A percentile compares a stretch with the other conserved stretches of the same genome.
These are phyloP conservation scores for Ganoderma boninense DNA, from an alignment of 1,284 basidiomycete species.

Conservation along the genomic window DNA sequence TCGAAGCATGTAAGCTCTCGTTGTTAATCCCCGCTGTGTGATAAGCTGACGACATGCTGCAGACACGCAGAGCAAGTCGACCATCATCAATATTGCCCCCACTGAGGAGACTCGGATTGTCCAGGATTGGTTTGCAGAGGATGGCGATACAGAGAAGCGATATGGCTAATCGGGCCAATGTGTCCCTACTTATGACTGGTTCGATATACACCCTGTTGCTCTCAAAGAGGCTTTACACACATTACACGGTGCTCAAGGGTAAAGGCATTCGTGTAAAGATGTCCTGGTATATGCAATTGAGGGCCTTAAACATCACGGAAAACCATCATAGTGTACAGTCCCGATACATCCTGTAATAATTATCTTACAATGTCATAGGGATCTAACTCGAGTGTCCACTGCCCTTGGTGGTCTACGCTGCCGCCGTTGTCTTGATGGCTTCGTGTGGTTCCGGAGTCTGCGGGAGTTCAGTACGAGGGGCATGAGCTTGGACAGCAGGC, in stretches of 20 bases:
- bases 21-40: not conserved
- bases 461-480: not conserved
- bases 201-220: not conserved
- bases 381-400: slow-evolving; percentile 10
- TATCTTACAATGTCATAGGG: slow-evolving; percentile 22
- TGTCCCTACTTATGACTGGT: not conserved
- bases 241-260: not conserved
- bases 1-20: slow-evolving; percentile 68
- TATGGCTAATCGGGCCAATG: slow-evolving; percentile 34
- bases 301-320: not conserved
- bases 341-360: slow-evolving; percentile 10
- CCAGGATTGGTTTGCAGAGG: slow-evolving; percentile 84
- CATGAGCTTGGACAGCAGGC: not conserved
- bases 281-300: not conserved
- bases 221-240: not conserved
- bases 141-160: slow-evolving; percentile 49
- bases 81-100: slow-evolving; percentile 73
- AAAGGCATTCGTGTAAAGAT: not conserved
- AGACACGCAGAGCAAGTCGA: slow-evolving; percentile 86
- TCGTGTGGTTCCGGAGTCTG: slow-evolving; percentile 38
- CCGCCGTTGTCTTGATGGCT: slow-evolving; percentile 41
- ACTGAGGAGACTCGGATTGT: slow-evolving; percentile 60
- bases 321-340: slow-evolving; percentile 25
- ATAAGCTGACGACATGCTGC: not conserved
- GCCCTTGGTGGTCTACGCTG: slow-evolving; percentile 26